Evolutionary conservation across 495 filamentous ascomycete species (phyloP), one percentile per base, ranked within the genome.

Genomic region (Neurospora sp.): DNA sequence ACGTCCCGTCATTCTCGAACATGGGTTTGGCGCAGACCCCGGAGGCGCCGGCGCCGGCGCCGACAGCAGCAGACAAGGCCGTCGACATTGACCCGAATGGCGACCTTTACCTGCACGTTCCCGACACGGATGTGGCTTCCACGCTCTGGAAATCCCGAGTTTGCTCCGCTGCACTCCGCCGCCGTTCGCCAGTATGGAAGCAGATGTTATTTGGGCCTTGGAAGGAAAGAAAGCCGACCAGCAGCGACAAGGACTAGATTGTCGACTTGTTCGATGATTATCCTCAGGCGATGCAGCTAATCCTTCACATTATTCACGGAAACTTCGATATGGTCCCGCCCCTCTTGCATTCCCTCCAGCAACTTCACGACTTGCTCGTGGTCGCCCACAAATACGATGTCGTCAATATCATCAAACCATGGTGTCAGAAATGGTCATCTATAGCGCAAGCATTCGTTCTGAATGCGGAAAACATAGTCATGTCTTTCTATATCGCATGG

Each of bases 381-480:
- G 20, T 77, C 59, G 75, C 75, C 22, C 73, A 80, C 59, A 80
- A 79, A 39, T 80, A 78, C 68, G 75, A 76, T 70, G 70, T 77
- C 69, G 42, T 74, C 12, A 74, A 75, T 9, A 41, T 80, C 37
- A n/a, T 80, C 4, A 71, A 71, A 39, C 78, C 78, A 6, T 78
- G 77, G 77, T 73, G 73, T 5, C 72, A 44, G 6, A 71, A 71
- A 11, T 79, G 78, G 78, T 68, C 73, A 65, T 10, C 42, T n/a
- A 46, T 46, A n/a, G 42, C 42, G 18, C 42, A 27, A 27, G 27
- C 27, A 27, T 27, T 2, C 27, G 27, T 27, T 27, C 27, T 27
- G 27, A 27, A 27, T 27, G 27, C 27, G 27, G 27, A 27, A 27
- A 27, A 27, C 27, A 2, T 27, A 46, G 2, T 46, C 42, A 4